Evolutionary conservation across 2,329 filamentous ascomycete species (phyloP).

Genomic region (Aspergillus sp.): DNA sequence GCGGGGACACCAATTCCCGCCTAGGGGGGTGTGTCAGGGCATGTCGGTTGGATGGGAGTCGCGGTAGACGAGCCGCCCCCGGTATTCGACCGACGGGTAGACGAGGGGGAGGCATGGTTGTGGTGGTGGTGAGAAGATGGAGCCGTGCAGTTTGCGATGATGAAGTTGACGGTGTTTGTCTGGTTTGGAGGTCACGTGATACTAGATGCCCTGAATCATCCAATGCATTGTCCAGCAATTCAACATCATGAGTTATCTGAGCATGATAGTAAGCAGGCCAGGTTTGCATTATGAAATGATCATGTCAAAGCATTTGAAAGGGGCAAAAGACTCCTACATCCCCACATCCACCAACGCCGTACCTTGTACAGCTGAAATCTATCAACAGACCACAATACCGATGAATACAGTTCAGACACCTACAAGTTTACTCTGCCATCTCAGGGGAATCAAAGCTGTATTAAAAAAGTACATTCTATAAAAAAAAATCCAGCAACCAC

Average conservation of each 20-base stretch:
- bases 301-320: too few relatives aligned
- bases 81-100: conserved; percentile 39
- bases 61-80: conserved; percentile 33
- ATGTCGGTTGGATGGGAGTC: conserved; percentile 28
- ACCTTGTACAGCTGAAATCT: too few relatives aligned
- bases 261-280: too few relatives aligned
- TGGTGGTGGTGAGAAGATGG: conserved; percentile 7
- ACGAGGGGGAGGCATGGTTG: conserved; percentile 33
- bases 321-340: too few relatives aligned
- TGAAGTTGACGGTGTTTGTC: neutral
- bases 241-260: too few relatives aligned
- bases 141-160: neutral
- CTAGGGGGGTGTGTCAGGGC: conserved; percentile 33
- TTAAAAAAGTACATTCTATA: conserved; percentile 20
- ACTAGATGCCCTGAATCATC: neutral
- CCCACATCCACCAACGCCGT: too few relatives aligned
- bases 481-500: conserved; percentile 9
- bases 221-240: too few relatives aligned
- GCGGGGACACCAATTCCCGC: conserved; percentile 50
- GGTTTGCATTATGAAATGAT: too few relatives aligned
- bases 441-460: conserved; percentile 21
- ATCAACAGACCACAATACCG: too few relatives aligned
- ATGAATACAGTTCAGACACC: too few relatives aligned
- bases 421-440: too few relatives aligned
- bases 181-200: neutral